A percentile compares a stretch with the other conserved stretches of the same genome.
These are phyloP conservation scores for Penicillium paneum DNA, from an alignment of 2,329 filamentous ascomycete species.

Conservation along the genomic window DNA sequence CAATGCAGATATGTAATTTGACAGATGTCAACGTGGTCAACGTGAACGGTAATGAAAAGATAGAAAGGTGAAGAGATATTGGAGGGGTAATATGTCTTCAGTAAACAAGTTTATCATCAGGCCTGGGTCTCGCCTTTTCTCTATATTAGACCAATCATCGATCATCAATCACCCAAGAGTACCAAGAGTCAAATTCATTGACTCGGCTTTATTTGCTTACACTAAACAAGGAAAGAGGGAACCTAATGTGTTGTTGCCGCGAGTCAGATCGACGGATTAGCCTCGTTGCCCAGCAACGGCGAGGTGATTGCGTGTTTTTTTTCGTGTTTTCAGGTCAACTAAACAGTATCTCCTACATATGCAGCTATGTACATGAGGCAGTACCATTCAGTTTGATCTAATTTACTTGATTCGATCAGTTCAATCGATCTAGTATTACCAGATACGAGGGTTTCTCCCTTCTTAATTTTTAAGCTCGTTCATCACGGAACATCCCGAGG, in stretches of 20 bases:
- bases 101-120: conserved; percentile 4
- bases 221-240: conserved; percentile 15
- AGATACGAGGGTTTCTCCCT: too few species aligned
- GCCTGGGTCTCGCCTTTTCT: background rate
- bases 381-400: background rate
- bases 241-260: conserved; percentile 18
- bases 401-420: background rate
- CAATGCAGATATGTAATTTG: conserved; percentile 2
- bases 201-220: conserved; percentile 4
- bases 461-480: too few species aligned
- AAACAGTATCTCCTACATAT: background rate
- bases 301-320: conserved; percentile 3
- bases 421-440: background rate
- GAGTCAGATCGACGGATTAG: conserved; percentile 17
- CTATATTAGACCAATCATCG: conserved; percentile 12
- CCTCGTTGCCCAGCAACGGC: conserved; percentile 21
- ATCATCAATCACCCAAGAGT: background rate
- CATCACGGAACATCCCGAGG: too few species aligned
- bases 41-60: background rate
- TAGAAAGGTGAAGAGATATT: background rate
- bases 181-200: background rate
- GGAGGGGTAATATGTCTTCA: background rate
- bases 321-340: background rate
- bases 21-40: background rate
- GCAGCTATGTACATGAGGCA: background rate